Conservation (phyloP, 352 stramenopile species). For the Phytophthora hibernalis region DNA sequence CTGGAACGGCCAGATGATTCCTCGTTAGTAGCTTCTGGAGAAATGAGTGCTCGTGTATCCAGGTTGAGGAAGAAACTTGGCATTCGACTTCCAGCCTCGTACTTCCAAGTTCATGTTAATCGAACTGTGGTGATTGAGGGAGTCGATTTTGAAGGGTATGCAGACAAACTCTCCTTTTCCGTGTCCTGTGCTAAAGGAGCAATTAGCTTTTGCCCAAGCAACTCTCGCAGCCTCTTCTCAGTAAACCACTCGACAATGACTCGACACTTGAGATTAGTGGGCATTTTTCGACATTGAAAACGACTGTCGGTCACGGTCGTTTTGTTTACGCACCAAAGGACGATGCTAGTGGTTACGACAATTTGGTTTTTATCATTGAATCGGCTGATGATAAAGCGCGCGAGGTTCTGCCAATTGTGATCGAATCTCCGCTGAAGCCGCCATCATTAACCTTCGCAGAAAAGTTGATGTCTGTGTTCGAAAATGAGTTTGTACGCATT, state of each 20-base stretch:
- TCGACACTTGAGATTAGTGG: constrained; percentile 15
- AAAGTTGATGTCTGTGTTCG: constrained; percentile 18
- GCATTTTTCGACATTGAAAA: constrained; percentile 14
- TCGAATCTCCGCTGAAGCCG: constrained; percentile 4
- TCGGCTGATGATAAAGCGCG: constrained; percentile 15
- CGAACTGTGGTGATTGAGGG: constrained; percentile 13
- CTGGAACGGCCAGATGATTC: constrained; percentile 14
- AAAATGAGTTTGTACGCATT: constrained; percentile 12
- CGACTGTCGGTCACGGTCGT: not conserved
- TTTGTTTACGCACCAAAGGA: constrained; percentile 22
- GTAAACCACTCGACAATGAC: not conserved
- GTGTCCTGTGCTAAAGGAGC: constrained; percentile 13
- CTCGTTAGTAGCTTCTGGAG: constrained; percentile 16
- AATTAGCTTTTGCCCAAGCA: constrained; percentile 15
- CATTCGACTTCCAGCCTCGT: constrained; percentile 27
- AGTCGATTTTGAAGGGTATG: constrained; percentile 24
- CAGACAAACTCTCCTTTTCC: constrained; percentile 15
- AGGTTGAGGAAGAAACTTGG: constrained; percentile 17
- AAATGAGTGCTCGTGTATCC: constrained; percentile 1
- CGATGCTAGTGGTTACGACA: constrained; percentile 19
- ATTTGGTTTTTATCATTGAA: constrained; percentile 18
- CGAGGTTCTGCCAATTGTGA: constrained; percentile 24
- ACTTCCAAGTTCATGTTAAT: constrained; percentile 14
- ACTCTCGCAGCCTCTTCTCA: not conserved
- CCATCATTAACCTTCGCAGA: constrained; percentile 17